Conservation (phyloP, 495 filamentous ascomycete species). For the Clavariopsis aquatica region DNA sequence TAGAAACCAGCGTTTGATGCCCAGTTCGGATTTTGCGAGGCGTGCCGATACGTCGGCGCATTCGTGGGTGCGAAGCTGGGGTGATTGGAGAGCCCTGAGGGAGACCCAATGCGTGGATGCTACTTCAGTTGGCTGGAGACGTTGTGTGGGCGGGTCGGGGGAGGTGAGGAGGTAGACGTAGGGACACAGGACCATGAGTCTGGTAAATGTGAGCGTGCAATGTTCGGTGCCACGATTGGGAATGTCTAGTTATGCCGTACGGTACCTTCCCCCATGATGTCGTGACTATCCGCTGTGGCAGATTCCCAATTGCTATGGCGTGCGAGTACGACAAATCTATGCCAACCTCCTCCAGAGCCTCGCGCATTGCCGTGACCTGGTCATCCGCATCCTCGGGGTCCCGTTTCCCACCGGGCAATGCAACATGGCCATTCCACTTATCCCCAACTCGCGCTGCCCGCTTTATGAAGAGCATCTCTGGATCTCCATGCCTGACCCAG, state of each 20-base stretch:
- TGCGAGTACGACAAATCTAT: conserved; percentile 60
- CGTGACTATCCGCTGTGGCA: conserved; percentile 72
- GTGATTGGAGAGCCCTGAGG: conserved; percentile 63
- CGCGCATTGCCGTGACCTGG: conserved; percentile 64
- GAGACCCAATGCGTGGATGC: conserved; percentile 78
- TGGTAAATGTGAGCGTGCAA: conserved; percentile 42
- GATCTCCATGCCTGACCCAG: conserved; percentile 74
- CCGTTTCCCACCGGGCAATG: conserved; percentile 71
- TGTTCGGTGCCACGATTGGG: no score
- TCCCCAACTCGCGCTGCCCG: conserved; percentile 69
- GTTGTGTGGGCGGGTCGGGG: conserved; percentile 58
- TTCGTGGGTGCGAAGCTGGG: conserved; percentile 62
- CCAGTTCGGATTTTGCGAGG: conserved; percentile 55
- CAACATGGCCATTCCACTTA: conserved; percentile 75
- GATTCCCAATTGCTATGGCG: conserved; percentile 63
- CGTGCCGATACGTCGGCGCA: conserved; percentile 68
- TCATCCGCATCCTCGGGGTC: conserved; percentile 71
- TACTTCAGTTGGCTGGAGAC: conserved; percentile 71
- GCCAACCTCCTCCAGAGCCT: conserved; percentile 73
- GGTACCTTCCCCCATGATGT: conserved; percentile 70
- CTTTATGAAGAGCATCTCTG: conserved; percentile 78
- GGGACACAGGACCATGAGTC: conserved; percentile 76
- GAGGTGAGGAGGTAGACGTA: conserved; percentile 68
- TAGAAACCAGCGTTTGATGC: conserved; percentile 53
- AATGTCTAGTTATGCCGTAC: conserved; percentile 47